Conservation (phyloP, 305 asterid genomes). For the Rubia peregrina region DNA sequence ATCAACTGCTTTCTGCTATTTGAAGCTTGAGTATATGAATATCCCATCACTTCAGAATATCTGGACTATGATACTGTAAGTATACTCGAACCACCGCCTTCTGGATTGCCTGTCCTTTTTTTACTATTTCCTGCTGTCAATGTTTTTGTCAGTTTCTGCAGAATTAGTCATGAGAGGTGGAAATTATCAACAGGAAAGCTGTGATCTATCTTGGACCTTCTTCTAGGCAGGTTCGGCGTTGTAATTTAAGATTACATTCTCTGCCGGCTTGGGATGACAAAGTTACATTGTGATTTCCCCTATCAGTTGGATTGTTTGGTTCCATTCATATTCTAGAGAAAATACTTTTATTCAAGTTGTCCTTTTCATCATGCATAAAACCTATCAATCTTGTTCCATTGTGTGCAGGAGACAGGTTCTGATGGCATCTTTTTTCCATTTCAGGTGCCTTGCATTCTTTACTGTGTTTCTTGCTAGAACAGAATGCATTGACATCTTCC, state of each 20-base stretch:
- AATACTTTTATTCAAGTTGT: not conserved
- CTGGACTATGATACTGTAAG: no score
- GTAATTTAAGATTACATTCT: not conserved
- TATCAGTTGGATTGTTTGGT: not conserved
- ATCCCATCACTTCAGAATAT: not conserved
- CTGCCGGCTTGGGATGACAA: not conserved
- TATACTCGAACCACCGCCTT: not conserved
- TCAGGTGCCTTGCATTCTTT: constrained; percentile 17
- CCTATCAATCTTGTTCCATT: not conserved
- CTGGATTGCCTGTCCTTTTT: not conserved
- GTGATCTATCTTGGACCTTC: no score
- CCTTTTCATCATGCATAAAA: not conserved
- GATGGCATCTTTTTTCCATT: constrained; percentile 25
- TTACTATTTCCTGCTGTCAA: not conserved
- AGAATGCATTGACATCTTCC: constrained; percentile 32
- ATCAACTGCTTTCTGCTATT: not conserved
- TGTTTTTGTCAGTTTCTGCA: not conserved
- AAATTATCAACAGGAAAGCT: not conserved
- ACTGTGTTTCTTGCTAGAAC: constrained; percentile 22
- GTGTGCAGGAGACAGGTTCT: not conserved
- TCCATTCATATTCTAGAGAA: not conserved
- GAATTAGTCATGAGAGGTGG: not conserved
- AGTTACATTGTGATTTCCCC: not conserved
- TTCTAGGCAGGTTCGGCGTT: not conserved
- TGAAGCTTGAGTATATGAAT: not conserved